These are phyloP conservation scores for Cystobasidium sp. DNA, from an alignment of 1,284 basidiomycete species.

Conservation along the genomic window DNA sequence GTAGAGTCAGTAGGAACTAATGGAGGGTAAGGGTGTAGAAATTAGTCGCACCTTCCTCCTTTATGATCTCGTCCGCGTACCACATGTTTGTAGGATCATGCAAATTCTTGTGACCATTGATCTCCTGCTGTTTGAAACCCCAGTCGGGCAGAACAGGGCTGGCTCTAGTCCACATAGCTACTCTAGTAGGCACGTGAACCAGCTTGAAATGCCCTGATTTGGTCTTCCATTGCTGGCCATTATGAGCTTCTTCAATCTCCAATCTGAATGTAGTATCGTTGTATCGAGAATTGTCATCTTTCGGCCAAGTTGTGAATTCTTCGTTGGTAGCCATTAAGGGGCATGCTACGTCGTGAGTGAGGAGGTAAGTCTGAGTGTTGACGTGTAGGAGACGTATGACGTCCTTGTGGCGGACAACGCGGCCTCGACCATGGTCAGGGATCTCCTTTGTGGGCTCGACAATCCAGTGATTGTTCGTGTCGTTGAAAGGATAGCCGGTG, in stretches of 20 bases:
- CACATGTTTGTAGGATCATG: constrained; percentile 81
- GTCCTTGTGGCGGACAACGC: constrained; percentile 86
- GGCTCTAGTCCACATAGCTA: constrained; percentile 89
- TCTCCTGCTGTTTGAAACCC: constrained; percentile 95
- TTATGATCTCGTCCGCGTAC: constrained; percentile 82
- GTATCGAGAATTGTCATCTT: constrained; percentile 60
- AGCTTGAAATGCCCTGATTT: constrained; percentile 89
- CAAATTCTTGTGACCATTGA: constrained; percentile 96
- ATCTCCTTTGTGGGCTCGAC: constrained; percentile 90
- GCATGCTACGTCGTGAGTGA: constrained; percentile 97
- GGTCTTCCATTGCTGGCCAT: constrained; percentile 82
- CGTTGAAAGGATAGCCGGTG: constrained; percentile 92
- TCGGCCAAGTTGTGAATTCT: constrained; percentile 89
- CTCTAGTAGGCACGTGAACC: constrained; percentile 84
- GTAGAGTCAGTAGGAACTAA: constrained; percentile 56
- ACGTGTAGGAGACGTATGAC: constrained; percentile 86
- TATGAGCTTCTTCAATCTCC: constrained; percentile 70
- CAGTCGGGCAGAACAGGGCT: constrained; percentile 83
- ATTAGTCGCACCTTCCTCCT: constrained; percentile 58
- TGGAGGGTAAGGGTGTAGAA: not conserved
- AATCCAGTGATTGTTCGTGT: constrained; percentile 95
- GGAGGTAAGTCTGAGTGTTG: constrained; percentile 76
- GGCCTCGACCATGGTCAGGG: constrained; percentile 83
- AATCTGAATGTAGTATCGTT: constrained; percentile 82
- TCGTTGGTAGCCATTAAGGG: constrained; percentile 97